A percentile compares a stretch with the other conserved stretches of the same genome.
Conservation (phyloP, 2,329 filamentous ascomycete genomes). For the Hypomyces rosellus region DNA sequence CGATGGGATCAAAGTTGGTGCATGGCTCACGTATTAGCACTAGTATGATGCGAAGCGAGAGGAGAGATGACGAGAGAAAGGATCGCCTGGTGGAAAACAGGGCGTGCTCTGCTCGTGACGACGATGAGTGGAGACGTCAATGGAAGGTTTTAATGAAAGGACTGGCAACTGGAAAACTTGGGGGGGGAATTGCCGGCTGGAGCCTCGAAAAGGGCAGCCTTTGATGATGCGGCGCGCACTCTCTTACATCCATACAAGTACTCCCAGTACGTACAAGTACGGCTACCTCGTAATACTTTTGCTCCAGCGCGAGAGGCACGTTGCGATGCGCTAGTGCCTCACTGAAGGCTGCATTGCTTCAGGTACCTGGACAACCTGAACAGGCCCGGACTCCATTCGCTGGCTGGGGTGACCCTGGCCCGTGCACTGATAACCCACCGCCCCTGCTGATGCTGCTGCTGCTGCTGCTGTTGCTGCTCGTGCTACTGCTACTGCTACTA, state of each 20-base stretch:
- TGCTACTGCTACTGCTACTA: not conserved
- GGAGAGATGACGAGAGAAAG: not conserved
- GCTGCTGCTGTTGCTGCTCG: not conserved
- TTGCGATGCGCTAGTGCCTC: conserved; percentile 1
- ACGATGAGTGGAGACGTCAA: not conserved
- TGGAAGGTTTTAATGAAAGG: not conserved
- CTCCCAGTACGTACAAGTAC: too few relatives aligned
- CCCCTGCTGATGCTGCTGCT: conserved; percentile 1
- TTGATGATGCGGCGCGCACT: not conserved
- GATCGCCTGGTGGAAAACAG: not conserved
- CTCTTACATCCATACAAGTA: not conserved
- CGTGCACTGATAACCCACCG: not conserved
- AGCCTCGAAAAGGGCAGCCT: too few relatives aligned
- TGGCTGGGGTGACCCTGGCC: not conserved
- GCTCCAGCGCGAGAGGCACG: not conserved
- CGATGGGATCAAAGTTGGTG: conserved; percentile 13
- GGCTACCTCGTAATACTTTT: not conserved
- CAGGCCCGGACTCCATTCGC: too few relatives aligned
- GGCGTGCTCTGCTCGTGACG: conserved; percentile 1
- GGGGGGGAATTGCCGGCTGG: not conserved
- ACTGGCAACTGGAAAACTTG: not conserved
- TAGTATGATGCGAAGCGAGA: not conserved
- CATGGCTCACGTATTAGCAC: conserved; percentile 8
- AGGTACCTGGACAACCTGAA: not conserved
- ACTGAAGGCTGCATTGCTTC: not conserved